A percentile compares a stretch with the other conserved stretches of the same genome.
phyloP scores from a whole-genome alignment of 2,329 filamentous ascomycete species.

The Arthrobotrys conoides region DNA sequence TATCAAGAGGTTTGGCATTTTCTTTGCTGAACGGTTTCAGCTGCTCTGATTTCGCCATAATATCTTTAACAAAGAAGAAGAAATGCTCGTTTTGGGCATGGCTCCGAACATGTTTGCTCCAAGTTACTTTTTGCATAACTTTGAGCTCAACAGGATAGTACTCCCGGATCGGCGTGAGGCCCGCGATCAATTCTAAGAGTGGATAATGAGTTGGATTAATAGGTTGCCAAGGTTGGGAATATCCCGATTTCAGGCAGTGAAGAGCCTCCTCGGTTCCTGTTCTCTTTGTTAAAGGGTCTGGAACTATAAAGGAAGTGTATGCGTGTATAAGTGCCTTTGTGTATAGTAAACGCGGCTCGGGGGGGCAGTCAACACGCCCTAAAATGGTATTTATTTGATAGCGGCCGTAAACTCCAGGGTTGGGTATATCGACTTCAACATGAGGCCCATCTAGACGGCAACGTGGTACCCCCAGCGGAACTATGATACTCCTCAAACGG shows the following conservation, averaged over 20 bases:
- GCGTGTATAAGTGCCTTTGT: slow-evolving; percentile 75
- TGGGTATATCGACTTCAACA: slow-evolving; percentile 67
- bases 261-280: slow-evolving; percentile 76
- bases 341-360: slow-evolving; percentile 73
- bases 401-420: slow-evolving; percentile 68
- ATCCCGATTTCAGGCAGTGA: slow-evolving; percentile 70
- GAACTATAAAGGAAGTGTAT: slow-evolving; percentile 73
- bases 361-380: slow-evolving; percentile 72
- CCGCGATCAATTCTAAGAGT: slow-evolving; percentile 65
- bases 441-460: slow-evolving; percentile 67
- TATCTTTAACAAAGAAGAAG: slow-evolving; percentile 65
- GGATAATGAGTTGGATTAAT: slow-evolving; percentile 62
- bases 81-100: slow-evolving; percentile 70
- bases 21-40: slow-evolving; percentile 64
- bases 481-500: slow-evolving; percentile 70
- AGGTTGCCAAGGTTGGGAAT: slow-evolving; percentile 71
- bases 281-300: slow-evolving; percentile 73
- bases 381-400: slow-evolving; percentile 73
- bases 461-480: slow-evolving; percentile 69
- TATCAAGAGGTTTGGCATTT: neutral
- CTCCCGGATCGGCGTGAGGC: slow-evolving; percentile 66
- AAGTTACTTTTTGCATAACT: slow-evolving; percentile 70
- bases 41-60: slow-evolving; percentile 66
- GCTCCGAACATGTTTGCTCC: slow-evolving; percentile 67
- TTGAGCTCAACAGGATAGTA: slow-evolving; percentile 69